A percentile compares a stretch with the other conserved stretches of the same genome.
Evolutionary conservation across 2,329 filamentous ascomycete species (phyloP).

Genomic region (Botrytis fabae): DNA sequence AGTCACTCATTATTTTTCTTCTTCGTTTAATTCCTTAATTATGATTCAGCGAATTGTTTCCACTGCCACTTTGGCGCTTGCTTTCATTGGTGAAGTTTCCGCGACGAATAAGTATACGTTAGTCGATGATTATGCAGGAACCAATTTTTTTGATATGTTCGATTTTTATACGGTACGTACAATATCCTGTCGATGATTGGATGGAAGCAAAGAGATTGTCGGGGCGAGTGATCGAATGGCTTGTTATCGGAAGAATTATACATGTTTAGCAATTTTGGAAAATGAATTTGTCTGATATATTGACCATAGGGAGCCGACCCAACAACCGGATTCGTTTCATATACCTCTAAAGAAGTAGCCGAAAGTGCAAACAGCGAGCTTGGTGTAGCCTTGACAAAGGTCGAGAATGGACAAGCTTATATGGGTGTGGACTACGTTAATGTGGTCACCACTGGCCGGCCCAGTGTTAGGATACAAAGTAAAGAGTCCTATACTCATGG

Average conservation of each 20-base stretch:
- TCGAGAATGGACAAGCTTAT: conserved; percentile 54
- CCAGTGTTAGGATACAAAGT: conserved; percentile 67
- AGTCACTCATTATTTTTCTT: conserved; percentile 32
- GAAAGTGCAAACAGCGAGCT: conserved; percentile 44
- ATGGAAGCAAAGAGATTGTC: background rate
- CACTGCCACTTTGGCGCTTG: conserved; percentile 17
- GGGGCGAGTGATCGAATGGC: background rate
- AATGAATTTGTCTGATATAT: conserved; percentile 9
- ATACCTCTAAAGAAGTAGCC: conserved; percentile 53
- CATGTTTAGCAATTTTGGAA: background rate
- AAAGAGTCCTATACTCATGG: conserved; percentile 62
- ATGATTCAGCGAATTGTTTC: conserved; percentile 24
- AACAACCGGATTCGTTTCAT: conserved; percentile 67
- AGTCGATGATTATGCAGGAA: conserved; percentile 44
- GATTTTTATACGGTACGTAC: conserved; percentile 51
- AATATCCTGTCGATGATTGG: background rate
- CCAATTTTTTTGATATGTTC: conserved; percentile 50
- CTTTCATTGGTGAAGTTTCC: conserved; percentile 25
- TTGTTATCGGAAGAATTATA: background rate
- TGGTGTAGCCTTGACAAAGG: conserved; percentile 51
- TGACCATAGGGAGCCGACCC: conserved; percentile 50
- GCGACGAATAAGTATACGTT: conserved; percentile 24
- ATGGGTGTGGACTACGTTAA: conserved; percentile 64
- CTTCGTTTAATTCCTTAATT: conserved; percentile 27
- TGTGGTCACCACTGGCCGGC: conserved; percentile 58